Base-by-base conservation (phyloP, 2,329 filamentous ascomycete species). In the Trichoderma atroviride region DNA sequence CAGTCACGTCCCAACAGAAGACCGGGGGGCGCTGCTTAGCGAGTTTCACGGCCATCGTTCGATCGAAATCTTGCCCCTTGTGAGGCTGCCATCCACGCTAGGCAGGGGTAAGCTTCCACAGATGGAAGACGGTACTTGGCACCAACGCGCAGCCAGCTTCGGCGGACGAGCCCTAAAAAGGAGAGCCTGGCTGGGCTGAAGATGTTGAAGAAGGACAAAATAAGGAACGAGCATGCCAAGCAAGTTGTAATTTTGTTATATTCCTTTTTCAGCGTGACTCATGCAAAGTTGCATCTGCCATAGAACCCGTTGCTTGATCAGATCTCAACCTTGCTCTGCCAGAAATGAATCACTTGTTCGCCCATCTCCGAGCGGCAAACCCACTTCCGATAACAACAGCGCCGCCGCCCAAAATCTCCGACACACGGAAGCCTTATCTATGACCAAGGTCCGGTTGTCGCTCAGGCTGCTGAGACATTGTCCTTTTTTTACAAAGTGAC, bases 21-120 rank as follows among this genome's bases (percentile, higher is more conserved):
- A 31, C 66, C 50, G 52, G 59, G 40, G 66, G 58, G 22, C n/a
- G 19, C 47, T 68, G 57, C 56, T 70, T 70, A 62, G 58, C 69
- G 58, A 68, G 65, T 61, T 68, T 68, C 65, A 60, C 52, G 24
- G 19, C 37, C 69, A 68, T 70, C 57, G 69, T 70, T 70, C 64
- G 69, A 68, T 68, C 69, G 61, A 68, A 52, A 47, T 58, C 64
- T 55, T 55, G 55, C 61, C 69, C 69, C 60, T 67, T 68, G 63
- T 55, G 58, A 68, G 64, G 64, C 64, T 70, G 55, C 58, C 40
- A 57, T 31, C 27, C 27, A 52, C 69, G 69, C 69, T 70, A 67
- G 62, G 57, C 69, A 70, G 57, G 69, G 69, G 57, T 37, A 11
- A 59, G 43, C 60, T 68, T 57, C 68, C 53, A 59, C 27, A 64